A percentile compares a stretch with the other conserved stretches of the same genome.
Conservation (phyloP, 257 asterid species). For the Salvia hispanica region DNA sequence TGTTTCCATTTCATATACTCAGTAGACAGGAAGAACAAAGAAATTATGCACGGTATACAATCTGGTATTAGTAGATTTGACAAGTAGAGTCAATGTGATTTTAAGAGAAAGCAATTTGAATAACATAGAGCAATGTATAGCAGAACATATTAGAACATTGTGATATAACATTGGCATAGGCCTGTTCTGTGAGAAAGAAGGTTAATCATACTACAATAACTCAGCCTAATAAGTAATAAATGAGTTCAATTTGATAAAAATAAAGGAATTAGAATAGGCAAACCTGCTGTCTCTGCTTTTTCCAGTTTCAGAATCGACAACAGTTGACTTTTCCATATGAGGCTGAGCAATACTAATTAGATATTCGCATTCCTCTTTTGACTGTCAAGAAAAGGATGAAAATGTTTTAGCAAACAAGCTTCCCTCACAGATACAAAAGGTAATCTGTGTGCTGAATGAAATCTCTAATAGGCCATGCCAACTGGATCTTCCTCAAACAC, state of each 20-base stretch:
- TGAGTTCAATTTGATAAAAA: constrained; percentile 22
- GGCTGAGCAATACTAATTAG: constrained; percentile 89
- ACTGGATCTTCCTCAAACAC: constrained; percentile 12
- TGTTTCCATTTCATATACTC: background rate
- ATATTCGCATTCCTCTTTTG: constrained; percentile 90
- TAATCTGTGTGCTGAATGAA: constrained; percentile 12
- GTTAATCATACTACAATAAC: background rate
- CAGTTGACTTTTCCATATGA: constrained; percentile 80
- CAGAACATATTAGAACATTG: constrained; percentile 11
- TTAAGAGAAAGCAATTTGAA: background rate
- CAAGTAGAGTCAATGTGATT: constrained; percentile 1
- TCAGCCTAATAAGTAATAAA: constrained; percentile 17
- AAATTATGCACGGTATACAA: too few relatives aligned
- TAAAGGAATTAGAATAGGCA: constrained; percentile 17
- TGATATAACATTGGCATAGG: constrained; percentile 16
- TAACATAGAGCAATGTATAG: constrained; percentile 15
- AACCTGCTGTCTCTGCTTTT: constrained; percentile 93
- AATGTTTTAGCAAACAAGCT: constrained; percentile 24
- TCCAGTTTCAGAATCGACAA: constrained; percentile 90
- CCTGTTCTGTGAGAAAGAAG: constrained; percentile 14
- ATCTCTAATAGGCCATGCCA: constrained; percentile 5
- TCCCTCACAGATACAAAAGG: background rate
- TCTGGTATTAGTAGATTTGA: too few relatives aligned
- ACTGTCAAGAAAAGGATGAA: constrained; percentile 48
- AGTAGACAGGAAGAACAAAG: too few relatives aligned